Conservation (phyloP, 768 basidiomycete genomes). For the Mycena galericulata region DNA sequence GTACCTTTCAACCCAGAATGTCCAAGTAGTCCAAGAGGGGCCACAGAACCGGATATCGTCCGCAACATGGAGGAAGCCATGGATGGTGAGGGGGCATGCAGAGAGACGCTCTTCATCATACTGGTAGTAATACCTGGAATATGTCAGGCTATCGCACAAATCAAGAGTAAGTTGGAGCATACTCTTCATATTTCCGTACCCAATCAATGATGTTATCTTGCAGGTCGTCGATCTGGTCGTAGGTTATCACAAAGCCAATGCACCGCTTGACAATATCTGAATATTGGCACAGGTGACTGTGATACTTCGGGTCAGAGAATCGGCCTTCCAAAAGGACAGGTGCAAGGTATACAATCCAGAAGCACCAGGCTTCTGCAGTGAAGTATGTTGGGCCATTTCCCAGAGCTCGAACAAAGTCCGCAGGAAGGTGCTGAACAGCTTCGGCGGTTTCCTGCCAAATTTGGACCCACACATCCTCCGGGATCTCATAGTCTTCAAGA, state of each 20-base stretch:
- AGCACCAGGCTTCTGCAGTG: slow-evolving; percentile 52
- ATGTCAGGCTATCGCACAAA: neutral
- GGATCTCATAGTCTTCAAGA: too few relatives aligned
- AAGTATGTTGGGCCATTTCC: slow-evolving; percentile 40
- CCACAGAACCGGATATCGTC: slow-evolving; percentile 46
- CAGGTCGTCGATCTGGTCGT: slow-evolving; percentile 40
- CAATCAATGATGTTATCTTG: too few relatives aligned
- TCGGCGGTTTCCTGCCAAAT: too few relatives aligned
- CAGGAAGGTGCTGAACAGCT: slow-evolving; percentile 46
- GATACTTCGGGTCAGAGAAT: slow-evolving; percentile 47
- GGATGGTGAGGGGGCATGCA: slow-evolving; percentile 47
- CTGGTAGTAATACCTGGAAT: slow-evolving; percentile 6
- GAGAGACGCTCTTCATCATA: slow-evolving; percentile 48
- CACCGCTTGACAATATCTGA: slow-evolving; percentile 52
- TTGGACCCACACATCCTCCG: too few relatives aligned
- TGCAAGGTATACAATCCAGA: slow-evolving; percentile 53
- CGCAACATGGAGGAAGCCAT: slow-evolving; percentile 48
- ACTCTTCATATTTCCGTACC: too few relatives aligned
- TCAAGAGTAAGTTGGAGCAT: too few relatives aligned
- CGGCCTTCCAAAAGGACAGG: slow-evolving; percentile 49
- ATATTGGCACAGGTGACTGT: too few relatives aligned
- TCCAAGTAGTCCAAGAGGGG: slow-evolving; percentile 50
- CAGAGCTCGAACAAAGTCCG: slow-evolving; percentile 44
- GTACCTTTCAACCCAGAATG: slow-evolving; percentile 50
- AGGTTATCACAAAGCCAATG: slow-evolving; percentile 46